Evolutionary conservation across 805 yeast species (phyloP).

Genomic region (Debaryomyces hansenii): DNA sequence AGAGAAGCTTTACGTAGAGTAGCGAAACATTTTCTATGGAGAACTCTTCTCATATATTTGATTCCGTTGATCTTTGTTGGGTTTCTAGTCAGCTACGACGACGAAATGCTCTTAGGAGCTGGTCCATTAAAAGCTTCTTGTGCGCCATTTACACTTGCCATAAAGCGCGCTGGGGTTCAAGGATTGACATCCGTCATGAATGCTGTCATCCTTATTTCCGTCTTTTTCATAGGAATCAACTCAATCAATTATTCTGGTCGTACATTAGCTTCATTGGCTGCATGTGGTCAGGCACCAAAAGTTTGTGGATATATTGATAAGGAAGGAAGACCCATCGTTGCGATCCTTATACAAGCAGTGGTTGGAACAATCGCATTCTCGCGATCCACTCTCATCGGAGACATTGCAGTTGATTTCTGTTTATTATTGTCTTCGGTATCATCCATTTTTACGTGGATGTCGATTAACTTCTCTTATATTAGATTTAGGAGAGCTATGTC

Average conservation of each 20-base stretch:
- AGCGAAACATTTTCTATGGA: constrained; percentile 53
- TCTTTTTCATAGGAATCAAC: constrained; percentile 68
- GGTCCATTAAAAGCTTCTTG: constrained; percentile 56
- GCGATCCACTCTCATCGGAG: constrained; percentile 53
- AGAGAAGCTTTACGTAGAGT: constrained; percentile 56
- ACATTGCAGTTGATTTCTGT: constrained; percentile 59
- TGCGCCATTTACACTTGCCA: constrained; percentile 21
- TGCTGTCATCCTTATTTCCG: constrained; percentile 61
- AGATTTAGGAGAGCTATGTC: constrained; percentile 51
- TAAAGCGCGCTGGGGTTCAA: constrained; percentile 40
- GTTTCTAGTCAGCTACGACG: constrained; percentile 42
- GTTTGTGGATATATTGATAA: constrained; percentile 51
- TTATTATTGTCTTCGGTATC: constrained; percentile 63
- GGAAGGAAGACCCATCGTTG: constrained; percentile 65
- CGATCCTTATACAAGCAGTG: constrained; percentile 51
- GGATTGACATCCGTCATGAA: constrained; percentile 54
- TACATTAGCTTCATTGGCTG: constrained; percentile 62
- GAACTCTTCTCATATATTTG: constrained; percentile 53
- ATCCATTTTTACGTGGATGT: constrained; percentile 68
- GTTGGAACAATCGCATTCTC: constrained; percentile 55
- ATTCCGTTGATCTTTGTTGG: constrained; percentile 54
- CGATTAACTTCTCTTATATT: constrained; percentile 53
- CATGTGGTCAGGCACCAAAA: constrained; percentile 60
- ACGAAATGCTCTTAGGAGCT: background rate
- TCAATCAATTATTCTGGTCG: constrained; percentile 70